Percentiles rank a stretch among this genome's conserved stretches.
Conservation (phyloP, 306 rosid genomes). For the Fragaria vesca region DNA sequence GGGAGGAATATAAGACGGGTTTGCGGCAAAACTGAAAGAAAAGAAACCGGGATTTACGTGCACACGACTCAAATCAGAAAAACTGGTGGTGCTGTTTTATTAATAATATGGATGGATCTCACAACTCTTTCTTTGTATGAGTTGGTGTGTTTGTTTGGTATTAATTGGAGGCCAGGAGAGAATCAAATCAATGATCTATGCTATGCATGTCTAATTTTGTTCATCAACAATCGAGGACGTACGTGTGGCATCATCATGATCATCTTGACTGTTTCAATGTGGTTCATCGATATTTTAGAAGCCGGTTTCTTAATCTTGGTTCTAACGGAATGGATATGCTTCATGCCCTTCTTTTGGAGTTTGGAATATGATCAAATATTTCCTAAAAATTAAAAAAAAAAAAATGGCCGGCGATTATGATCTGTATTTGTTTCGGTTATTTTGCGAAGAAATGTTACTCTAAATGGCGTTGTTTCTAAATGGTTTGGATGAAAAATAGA, state of each 20-base stretch:
- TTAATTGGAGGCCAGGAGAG: conserved; percentile 3
- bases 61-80: neutral
- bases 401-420: neutral
- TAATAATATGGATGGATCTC: neutral
- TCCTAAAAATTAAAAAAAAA: neutral
- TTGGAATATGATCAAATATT: neutral
- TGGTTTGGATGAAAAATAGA: neutral
- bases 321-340: neutral
- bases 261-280: neutral
- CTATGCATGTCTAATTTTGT: neutral
- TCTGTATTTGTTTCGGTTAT: neutral
- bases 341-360: neutral
- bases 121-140: neutral
- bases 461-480: neutral
- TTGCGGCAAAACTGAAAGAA: conserved; percentile 14
- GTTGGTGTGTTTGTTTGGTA: neutral
- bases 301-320: neutral
- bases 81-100: conserved; percentile 17
- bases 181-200: neutral
- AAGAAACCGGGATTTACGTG: conserved; percentile 19
- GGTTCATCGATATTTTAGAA: neutral
- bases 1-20: neutral
- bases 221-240: neutral
- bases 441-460: neutral
- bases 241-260: conserved; percentile 1